Evolutionary conservation across 805 yeast genomes (phyloP), one percentile per base, ranked within the genome.

Genomic region (Starmerella floricola): DNA sequence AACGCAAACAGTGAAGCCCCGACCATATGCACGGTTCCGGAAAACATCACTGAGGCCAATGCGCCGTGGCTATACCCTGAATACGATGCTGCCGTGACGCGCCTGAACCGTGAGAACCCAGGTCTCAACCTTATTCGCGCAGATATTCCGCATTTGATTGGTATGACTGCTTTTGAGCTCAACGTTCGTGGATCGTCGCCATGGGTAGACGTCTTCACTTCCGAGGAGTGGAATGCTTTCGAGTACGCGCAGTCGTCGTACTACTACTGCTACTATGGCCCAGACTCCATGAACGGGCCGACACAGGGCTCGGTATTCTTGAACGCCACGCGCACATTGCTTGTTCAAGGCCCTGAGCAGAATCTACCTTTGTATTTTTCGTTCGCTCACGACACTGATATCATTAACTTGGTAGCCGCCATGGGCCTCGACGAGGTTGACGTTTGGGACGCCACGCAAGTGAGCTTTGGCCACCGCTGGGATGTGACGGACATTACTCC

Each of bases 361-460:
- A 65, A 48, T 11, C 51, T 54, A 6, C 57, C 69, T 47, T 53
- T 75, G 31, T 64, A 68, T 58, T 62, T 67, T 39, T 62, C 67
- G 16, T 74, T 74, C 55, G 65, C 75, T 15, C 80, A 75, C 57
- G 79, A 75, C 55, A 73, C 76, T 20, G 77, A 75, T 51, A 58
- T 74, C 30, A 73, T 71, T 44, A 62, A 67, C 19, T 62, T 68
- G 50, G 65, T 69, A 35, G 57, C 74, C 16, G 64, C 74, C 2
- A 58, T 74, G 30, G 78, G 77, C 3, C 47, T 75, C 31, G 61
- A 69, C 23, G 59, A 57, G 34, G 63, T 56, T 11, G 50, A 58
- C 19, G 11, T 18, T 21, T 63, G 63, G 44, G 57, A 76, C 48
- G 67, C 75, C 8, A 34, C 42, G 23, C 23, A 39, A 31, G 65